Base-by-base conservation (phyloP, 192 early-diverging fungal genomes). In the Helicostylum pulchrum region DNA sequence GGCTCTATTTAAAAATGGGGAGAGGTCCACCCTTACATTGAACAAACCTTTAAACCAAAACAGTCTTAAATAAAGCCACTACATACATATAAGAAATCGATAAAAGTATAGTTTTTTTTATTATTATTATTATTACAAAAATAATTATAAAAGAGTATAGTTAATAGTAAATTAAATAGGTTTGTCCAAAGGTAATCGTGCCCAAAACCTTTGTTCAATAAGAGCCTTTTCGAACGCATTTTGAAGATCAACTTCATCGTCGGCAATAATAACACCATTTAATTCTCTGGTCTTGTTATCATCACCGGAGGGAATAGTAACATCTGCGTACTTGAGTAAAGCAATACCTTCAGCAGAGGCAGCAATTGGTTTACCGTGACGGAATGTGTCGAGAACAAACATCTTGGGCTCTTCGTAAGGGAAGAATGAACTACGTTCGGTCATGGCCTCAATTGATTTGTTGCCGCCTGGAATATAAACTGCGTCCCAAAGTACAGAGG, bases 391-490 rank as follows among this genome's bases (percentile, higher is more conserved):
- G 12, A 62, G 46, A 7, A 70, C 30, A 42, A 70, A 70, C 21
- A 39, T 50, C 26, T 57, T 43, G 32, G 61, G 61, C 15, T 58
- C 61, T 46, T 62, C 67, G 43, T 62, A 62, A 17, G 67, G 54
- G 61, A 70, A 63, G 2, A 36, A 7, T 20, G 42, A 11, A 9
- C n/a, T 50, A 19, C 30, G 17, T 57, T n/a, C 8, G 1, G 53
- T 43, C 61, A 70, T 39, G 21, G 39, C 19, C 14, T 56, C 21
- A 21, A 70, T 42, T 0, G 30, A 17, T 10, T 45, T 58, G 32
- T 70, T 34, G 5, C 61, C 62, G 26, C 54, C 54, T 32, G 67
- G 67, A 19, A 70, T 54, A 62, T 70, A 70, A 7, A 63, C 67
- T 14, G 67, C 61, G 64, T 70, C 61, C 31, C 36, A 70, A 6